A percentile compares a stretch with the other conserved stretches of the same genome.
Evolutionary conservation across 2,329 filamentous ascomycete genomes (phyloP).

Genomic region (Pyrenophora teres): DNA sequence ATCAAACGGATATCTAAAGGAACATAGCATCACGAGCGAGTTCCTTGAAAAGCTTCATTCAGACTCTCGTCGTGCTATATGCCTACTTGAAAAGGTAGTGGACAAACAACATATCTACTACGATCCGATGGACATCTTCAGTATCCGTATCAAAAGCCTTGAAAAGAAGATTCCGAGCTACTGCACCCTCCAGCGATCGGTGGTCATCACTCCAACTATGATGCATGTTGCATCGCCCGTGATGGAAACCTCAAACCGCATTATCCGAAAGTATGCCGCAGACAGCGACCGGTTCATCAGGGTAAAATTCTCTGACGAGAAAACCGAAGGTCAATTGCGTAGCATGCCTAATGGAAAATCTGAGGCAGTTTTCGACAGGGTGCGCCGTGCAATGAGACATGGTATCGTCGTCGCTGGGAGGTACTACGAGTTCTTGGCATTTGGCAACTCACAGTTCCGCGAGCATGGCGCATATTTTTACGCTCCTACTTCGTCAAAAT

Average conservation of each 20-base stretch:
- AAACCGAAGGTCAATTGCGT: slow-evolving; percentile 52
- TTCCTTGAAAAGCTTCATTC: slow-evolving; percentile 68
- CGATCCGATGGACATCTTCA: slow-evolving; percentile 75
- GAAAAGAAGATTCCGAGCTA: slow-evolving; percentile 65
- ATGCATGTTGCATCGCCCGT: slow-evolving; percentile 77
- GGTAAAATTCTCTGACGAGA: slow-evolving; percentile 87
- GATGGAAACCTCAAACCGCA: slow-evolving; percentile 85
- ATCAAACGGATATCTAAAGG: slow-evolving; percentile 76
- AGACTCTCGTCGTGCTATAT: slow-evolving; percentile 60
- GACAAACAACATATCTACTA: slow-evolving; percentile 66
- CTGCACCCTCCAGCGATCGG: slow-evolving; percentile 76
- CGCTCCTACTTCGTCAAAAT: slow-evolving; percentile 68
- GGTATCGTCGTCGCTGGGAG: slow-evolving; percentile 84
- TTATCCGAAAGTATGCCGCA: slow-evolving; percentile 72
- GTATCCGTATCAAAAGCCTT: slow-evolving; percentile 45
- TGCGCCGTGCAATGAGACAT: slow-evolving; percentile 72
- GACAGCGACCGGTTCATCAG: slow-evolving; percentile 81
- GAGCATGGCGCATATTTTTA: slow-evolving; percentile 96
- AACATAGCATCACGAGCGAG: slow-evolving; percentile 69
- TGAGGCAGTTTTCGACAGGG: slow-evolving; percentile 70
- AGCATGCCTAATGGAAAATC: slow-evolving; percentile 40
- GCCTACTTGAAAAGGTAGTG: slow-evolving; percentile 74
- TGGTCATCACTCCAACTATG: slow-evolving; percentile 80
- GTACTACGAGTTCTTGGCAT: slow-evolving; percentile 87
- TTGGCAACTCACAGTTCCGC: slow-evolving; percentile 92